phyloP scores from a whole-genome alignment of 2,329 filamentous ascomycete species.

The Mycosphaerella sp. region DNA sequence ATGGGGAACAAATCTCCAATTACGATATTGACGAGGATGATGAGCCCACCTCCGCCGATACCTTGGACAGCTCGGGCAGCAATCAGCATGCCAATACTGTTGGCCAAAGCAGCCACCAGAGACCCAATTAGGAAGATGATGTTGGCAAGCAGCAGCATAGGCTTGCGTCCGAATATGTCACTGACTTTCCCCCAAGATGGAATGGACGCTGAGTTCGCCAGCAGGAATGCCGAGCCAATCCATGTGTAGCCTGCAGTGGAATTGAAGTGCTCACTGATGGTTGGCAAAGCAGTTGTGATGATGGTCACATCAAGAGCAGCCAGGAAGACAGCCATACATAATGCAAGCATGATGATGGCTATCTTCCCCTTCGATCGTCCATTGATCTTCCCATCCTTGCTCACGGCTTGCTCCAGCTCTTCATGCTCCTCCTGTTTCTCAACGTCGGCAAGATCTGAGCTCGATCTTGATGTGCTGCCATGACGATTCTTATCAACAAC shows the following conservation, averaged over 20 bases:
- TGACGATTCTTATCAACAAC: not conserved
- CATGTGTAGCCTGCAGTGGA: constrained; percentile 48
- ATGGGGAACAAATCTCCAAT: constrained; percentile 58
- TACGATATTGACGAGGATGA: constrained; percentile 58
- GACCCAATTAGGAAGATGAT: constrained; percentile 54
- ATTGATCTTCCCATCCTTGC: constrained; percentile 23
- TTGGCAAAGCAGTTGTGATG: constrained; percentile 22
- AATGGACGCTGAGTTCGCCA: constrained; percentile 37
- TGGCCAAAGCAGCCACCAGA: constrained; percentile 53
- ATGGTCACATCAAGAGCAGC: constrained; percentile 53
- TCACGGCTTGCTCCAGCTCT: constrained; percentile 18
- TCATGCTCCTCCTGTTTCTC: constrained; percentile 17
- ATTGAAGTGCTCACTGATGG: constrained; percentile 40
- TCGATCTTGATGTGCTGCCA: not conserved
- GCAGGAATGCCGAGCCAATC: constrained; percentile 49
- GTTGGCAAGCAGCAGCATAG: constrained; percentile 54
- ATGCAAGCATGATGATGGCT: constrained; percentile 44
- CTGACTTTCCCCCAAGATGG: constrained; percentile 40
- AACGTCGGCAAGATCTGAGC: constrained; percentile 12
- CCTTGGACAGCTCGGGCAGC: constrained; percentile 58
- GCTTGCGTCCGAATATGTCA: constrained; percentile 52
- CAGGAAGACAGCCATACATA: constrained; percentile 48
- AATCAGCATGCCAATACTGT: constrained; percentile 57
- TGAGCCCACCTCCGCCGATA: constrained; percentile 56
- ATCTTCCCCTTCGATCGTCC: constrained; percentile 37